Percentiles rank a stretch among this genome's conserved stretches.
Evolutionary conservation across 2,329 filamentous ascomycete species (phyloP).

Genomic region (Colletotrichum zoysiae): DNA sequence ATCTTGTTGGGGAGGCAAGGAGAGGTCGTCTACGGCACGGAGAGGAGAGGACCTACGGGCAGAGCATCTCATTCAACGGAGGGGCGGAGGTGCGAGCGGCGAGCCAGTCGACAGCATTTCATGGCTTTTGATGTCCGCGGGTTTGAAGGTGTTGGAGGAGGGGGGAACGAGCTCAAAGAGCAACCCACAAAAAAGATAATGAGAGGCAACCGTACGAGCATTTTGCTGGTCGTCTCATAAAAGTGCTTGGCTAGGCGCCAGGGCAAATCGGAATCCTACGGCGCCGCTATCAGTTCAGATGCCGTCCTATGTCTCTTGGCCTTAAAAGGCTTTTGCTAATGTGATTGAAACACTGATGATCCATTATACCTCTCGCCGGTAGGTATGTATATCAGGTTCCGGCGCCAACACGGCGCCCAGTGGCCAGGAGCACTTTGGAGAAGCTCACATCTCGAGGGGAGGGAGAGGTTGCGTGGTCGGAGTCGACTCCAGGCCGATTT

Average conservation of each 20-base stretch:
- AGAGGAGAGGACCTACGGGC: not conserved
- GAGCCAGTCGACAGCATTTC: not conserved
- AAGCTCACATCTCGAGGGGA: not conserved
- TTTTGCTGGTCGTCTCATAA: not conserved
- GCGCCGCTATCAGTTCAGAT: conserved; percentile 12
- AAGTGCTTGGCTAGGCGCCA: not conserved
- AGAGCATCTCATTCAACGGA: not conserved
- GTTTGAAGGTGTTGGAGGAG: not conserved
- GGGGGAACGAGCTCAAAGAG: not conserved
- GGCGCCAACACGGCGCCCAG: not conserved
- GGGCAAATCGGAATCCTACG: conserved; percentile 9
- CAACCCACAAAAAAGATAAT: not conserved
- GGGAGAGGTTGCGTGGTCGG: not conserved
- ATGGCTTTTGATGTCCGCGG: not conserved
- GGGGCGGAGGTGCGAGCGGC: not conserved
- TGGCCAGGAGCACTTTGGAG: not conserved
- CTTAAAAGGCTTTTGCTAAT: not conserved
- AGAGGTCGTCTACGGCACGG: not conserved
- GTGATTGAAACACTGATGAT: conserved; percentile 24
- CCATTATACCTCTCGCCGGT: conserved; percentile 6
- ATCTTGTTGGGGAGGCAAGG: not conserved
- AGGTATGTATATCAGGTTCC: not conserved
- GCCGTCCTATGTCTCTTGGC: not conserved
- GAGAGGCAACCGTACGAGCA: not conserved
- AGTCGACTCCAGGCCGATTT: conserved; percentile 1